Evolutionary conservation across 208 protist genomes (phyloP), one percentile per base, ranked within the genome.

Genomic region (Trypanosoma theileri): DNA sequence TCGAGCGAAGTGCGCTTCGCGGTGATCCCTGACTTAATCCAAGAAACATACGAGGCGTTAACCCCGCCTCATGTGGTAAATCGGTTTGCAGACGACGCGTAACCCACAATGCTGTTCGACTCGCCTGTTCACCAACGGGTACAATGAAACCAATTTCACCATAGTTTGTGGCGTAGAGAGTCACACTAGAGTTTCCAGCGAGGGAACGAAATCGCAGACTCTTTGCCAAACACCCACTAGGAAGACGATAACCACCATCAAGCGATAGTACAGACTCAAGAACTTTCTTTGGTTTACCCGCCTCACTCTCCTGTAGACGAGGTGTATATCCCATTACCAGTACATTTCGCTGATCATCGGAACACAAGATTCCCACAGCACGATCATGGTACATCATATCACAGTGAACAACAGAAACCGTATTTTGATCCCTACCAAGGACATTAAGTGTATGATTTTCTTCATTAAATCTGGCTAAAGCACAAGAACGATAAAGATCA

Each of bases 91-190:
- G 58, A 3, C 84, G 80, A 17, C 80, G 75, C 52, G 73, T 68
- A 11, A 93, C 72, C 74, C 79, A 91, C 52, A 91, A 78, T 11
- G 77, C 80, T 16, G 86, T 92, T 4, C 83, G 79, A 66, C 87
- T 86, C 16, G 84, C 77, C 66, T 92, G 81, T 19, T 86, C 84
- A n/a, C 84, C 78, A 61, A 96, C 55, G 1, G 88, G 75, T 1
- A 94, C 80, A 21, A 96, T 55, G 48, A 82, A 89, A 41, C 91
- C 91, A 19, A 96, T 65, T 57, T 93, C 91, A 26, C 91, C 91
- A 64, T 84, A 82, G 73, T 93, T 92, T 0, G 86, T 96, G 3
- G 73, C 78, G 74, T 93, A 94, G 12, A 95, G 17, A 0, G 69
- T 75, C 16, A 82, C 70, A 48, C 75, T 80, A 22, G 78, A 71